phyloP scores from a whole-genome alignment of 1,284 basidiomycete species.

The Tremellales sp. region DNA sequence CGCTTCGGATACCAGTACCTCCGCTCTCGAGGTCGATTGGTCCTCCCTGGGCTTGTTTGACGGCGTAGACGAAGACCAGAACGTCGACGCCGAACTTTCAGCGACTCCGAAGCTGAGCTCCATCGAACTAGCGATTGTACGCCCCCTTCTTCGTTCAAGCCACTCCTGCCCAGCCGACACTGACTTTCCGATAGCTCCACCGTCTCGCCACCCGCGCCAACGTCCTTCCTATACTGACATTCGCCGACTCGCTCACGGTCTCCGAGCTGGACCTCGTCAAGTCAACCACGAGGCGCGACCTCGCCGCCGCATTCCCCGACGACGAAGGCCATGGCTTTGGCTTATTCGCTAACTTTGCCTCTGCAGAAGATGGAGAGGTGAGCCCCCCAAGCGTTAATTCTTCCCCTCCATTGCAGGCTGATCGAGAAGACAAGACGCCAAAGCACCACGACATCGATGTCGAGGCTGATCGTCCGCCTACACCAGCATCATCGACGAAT shows the following conservation, averaged over 20 bases:
- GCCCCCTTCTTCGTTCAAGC: slow-evolving; percentile 1
- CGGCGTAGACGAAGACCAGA: slow-evolving; percentile 6
- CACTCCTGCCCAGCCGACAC: neutral
- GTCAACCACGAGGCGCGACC: slow-evolving; percentile 25
- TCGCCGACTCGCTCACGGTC: slow-evolving; percentile 34
- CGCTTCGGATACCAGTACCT: neutral
- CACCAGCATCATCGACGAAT: slow-evolving; percentile 1
- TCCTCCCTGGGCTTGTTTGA: slow-evolving; percentile 28
- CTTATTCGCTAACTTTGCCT: slow-evolving; percentile 13
- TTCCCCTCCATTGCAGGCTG: neutral
- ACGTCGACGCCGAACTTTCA: neutral
- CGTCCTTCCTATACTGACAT: slow-evolving; percentile 39
- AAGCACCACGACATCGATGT: slow-evolving; percentile 2
- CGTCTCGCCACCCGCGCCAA: slow-evolving; percentile 32
- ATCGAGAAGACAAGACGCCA: neutral
- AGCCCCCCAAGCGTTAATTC: slow-evolving; percentile 3
- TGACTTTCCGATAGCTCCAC: slow-evolving; percentile 26
- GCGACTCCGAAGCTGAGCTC: slow-evolving; percentile 7
- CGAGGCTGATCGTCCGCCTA: slow-evolving; percentile 6
- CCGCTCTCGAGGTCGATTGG: slow-evolving; percentile 22
- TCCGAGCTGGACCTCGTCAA: slow-evolving; percentile 26
- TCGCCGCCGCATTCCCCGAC: slow-evolving; percentile 13
- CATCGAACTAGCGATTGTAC: slow-evolving; percentile 24
- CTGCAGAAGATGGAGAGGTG: slow-evolving; percentile 5
- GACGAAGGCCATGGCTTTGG: slow-evolving; percentile 24